phyloP scores from a whole-genome alignment of 768 basidiomycete species.

The Omphalotus guepiniiformis region DNA sequence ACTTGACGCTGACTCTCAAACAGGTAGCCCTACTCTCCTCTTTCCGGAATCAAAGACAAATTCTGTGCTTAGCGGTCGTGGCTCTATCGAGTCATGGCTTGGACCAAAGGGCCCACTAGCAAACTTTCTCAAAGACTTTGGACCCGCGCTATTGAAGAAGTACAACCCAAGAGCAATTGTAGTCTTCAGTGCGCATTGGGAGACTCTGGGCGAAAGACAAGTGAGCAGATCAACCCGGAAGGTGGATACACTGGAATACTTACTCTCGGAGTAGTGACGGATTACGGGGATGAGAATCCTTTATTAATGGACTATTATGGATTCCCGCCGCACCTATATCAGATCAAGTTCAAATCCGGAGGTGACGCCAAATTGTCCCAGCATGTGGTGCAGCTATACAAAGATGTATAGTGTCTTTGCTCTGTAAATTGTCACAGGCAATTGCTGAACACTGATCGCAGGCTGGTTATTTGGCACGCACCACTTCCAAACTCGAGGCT shows the following conservation, averaged over 20 bases:
- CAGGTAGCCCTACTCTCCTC: constrained; percentile 1
- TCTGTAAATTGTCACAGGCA: background rate
- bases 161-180: constrained; percentile 60
- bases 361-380: constrained; percentile 56
- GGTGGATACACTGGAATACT: background rate
- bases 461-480: constrained; percentile 52
- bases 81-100: constrained; percentile 16
- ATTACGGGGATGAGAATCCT: constrained; percentile 75
- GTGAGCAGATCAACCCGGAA: constrained; percentile 26
- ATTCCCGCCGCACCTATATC: constrained; percentile 55
- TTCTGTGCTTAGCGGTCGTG: background rate
- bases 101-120: constrained; percentile 54
- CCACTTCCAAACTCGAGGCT: constrained; percentile 43
- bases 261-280: constrained; percentile 47
- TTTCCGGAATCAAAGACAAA: background rate
- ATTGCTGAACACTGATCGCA: constrained; percentile 15
- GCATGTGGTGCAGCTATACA: constrained; percentile 57
- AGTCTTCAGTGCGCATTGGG: constrained; percentile 84
- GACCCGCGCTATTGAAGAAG: constrained; percentile 57
- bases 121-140: constrained; percentile 60
- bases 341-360: constrained; percentile 61
- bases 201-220: constrained; percentile 53
- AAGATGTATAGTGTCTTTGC: constrained; percentile 33
- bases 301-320: constrained; percentile 73
- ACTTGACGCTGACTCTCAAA: background rate